Evolutionary conservation across 176 grass and related monocot species (phyloP).

Genomic region (Aegilops bicornis): DNA sequence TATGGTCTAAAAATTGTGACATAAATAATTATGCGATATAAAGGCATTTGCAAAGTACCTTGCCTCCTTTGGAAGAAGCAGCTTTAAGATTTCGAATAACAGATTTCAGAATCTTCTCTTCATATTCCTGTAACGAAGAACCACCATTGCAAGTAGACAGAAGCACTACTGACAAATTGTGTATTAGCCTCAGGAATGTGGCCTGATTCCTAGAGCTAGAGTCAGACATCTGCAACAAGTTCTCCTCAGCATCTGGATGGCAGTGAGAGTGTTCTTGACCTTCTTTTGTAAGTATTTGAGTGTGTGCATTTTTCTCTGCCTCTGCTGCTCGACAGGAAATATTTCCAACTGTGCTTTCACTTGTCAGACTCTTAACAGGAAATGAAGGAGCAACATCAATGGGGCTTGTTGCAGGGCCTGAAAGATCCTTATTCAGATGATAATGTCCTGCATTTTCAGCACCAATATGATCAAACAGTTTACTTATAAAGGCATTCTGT

Average conservation of each 20-base stretch:
- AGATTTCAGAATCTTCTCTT: constrained; percentile 50
- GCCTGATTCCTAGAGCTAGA: constrained; percentile 19
- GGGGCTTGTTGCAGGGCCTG: constrained; percentile 24
- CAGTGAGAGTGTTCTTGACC: constrained; percentile 31
- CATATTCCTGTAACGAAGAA: constrained; percentile 46
- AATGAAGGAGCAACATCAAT: constrained; percentile 15
- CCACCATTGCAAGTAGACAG: constrained; percentile 39
- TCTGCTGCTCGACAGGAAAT: constrained; percentile 20
- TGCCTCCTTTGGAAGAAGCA: constrained; percentile 47
- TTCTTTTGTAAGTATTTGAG: constrained; percentile 26
- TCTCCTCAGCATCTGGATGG: constrained; percentile 15
- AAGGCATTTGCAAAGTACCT: constrained; percentile 41
- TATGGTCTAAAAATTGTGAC: not conserved
- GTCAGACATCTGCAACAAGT: constrained; percentile 28
- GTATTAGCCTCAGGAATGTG: constrained; percentile 50
- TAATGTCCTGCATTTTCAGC: constrained; percentile 22
- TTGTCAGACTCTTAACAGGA: constrained; percentile 19
- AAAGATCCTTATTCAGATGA: constrained; percentile 23
- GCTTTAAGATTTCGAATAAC: constrained; percentile 61
- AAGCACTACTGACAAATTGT: constrained; percentile 55
- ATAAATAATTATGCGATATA: not conserved
- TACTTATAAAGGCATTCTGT: constrained; percentile 18
- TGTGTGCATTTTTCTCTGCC: constrained; percentile 32
- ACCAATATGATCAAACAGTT: constrained; percentile 24
- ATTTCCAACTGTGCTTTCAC: constrained; percentile 27